Percentiles rank a stretch among this genome's conserved stretches.
phyloP scores from a whole-genome alignment of 2,329 filamentous ascomycete species.

The Fusarium guadeloupense region DNA sequence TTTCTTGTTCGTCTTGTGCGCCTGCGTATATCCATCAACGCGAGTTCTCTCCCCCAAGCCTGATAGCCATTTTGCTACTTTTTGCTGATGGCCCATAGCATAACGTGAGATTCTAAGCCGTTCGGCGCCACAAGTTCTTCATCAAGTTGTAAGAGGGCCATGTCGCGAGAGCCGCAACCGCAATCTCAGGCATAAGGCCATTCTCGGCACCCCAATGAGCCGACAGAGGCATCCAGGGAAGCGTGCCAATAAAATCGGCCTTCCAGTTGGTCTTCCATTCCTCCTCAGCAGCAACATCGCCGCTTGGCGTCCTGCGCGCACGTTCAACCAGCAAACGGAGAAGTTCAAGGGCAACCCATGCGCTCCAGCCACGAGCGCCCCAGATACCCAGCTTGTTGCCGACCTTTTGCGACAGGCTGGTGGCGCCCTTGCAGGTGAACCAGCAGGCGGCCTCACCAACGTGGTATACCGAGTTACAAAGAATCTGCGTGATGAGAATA shows the following conservation, averaged over 20 bases:
- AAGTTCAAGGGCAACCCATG: constrained; percentile 80
- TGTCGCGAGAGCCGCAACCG: constrained; percentile 54
- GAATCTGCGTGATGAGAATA: constrained; percentile 74
- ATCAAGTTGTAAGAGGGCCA: constrained; percentile 58
- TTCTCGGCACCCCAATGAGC: constrained; percentile 81
- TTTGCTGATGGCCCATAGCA: background rate
- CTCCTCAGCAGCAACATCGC: constrained; percentile 46
- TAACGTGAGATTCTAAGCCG: constrained; percentile 34
- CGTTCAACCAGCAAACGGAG: constrained; percentile 66
- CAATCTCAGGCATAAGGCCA: constrained; percentile 59
- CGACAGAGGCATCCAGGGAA: constrained; percentile 83
- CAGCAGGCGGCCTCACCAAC: constrained; percentile 84
- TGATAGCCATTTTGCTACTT: background rate
- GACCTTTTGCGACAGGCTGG: constrained; percentile 65
- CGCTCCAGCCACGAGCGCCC: constrained; percentile 83
- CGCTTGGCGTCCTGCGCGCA: constrained; percentile 51
- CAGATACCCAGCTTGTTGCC: constrained; percentile 72
- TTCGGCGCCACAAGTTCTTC: constrained; percentile 56
- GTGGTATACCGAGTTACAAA: constrained; percentile 76
- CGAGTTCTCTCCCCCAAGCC: background rate
- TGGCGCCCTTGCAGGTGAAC: constrained; percentile 75
- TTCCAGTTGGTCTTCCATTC: constrained; percentile 65
- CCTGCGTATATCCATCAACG: background rate
- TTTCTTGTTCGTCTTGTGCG: background rate
- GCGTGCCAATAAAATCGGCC: constrained; percentile 73